These are phyloP conservation scores for Nemania bipapillata DNA, from an alignment of 2,329 filamentous ascomycete species.

Conservation along the genomic window DNA sequence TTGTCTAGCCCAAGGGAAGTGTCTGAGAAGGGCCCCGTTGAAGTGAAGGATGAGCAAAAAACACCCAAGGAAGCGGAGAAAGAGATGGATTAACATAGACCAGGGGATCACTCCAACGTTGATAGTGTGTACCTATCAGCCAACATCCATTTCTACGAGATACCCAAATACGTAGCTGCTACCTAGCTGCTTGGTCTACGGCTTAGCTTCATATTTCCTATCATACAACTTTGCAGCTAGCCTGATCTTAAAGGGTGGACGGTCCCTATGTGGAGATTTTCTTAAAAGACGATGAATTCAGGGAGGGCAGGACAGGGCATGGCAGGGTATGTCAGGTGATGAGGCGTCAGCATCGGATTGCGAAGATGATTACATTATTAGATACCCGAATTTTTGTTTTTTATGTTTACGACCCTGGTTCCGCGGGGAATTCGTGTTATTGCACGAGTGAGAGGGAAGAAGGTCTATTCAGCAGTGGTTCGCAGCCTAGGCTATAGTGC, in stretches of 20 bases:
- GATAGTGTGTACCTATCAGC: conserved; percentile 4
- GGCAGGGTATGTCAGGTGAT: conserved; percentile 17
- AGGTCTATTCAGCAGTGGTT: background rate
- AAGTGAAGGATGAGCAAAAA: conserved; percentile 49
- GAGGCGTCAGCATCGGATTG: conserved; percentile 30
- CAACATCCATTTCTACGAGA: background rate
- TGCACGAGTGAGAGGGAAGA: background rate
- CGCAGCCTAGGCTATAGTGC: background rate
- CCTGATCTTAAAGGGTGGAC: background rate
- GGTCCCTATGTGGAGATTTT: conserved; percentile 9
- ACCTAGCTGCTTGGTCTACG: background rate
- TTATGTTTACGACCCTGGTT: background rate
- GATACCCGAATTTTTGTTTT: conserved; percentile 38
- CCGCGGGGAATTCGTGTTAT: conserved; percentile 3
- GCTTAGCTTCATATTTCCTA: conserved; percentile 9
- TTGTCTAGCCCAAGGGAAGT: conserved; percentile 68
- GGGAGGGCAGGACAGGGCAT: conserved; percentile 12
- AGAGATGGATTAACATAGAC: conserved; percentile 33
- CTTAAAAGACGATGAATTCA: conserved; percentile 6
- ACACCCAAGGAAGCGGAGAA: conserved; percentile 36
- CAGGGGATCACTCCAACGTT: background rate
- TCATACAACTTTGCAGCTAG: conserved; percentile 8
- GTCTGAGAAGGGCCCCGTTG: conserved; percentile 48
- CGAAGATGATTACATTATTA: conserved; percentile 34
- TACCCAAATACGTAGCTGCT: background rate